Base-by-base conservation (phyloP, 768 basidiomycete species). In the Rhizopogon rudus region DNA sequence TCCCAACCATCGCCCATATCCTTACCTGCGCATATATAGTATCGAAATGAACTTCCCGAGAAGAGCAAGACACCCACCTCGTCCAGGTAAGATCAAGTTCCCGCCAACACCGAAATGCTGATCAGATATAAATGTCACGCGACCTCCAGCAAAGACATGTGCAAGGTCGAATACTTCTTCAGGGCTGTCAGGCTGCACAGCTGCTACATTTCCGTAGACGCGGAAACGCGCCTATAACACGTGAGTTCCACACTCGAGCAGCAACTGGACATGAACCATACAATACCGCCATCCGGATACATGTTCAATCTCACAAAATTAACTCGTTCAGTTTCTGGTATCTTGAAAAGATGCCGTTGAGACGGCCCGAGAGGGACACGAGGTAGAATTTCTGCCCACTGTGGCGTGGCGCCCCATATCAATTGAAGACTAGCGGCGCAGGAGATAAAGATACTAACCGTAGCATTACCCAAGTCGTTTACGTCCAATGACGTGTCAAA, bases 1-100 rank as follows among this genome's bases (percentile, higher is more conserved):
- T 99, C 97, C 97, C 97, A 99, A 4, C 97, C 97, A 65, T 97
- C 95, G 5, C 94, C 86, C 93, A 99, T 99, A 63, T 96, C 88
- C 66, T 85, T 86, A 28, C 91, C 80, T 81, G 50, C 39, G 17
- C 25, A 22, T 8, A 51, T 41, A 37, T 33, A 50, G 37, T 29
- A 42, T 41, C 46, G 13, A 49, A 25, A 57, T 22, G 14, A 10
- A 22, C 22, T 14, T 22, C 9, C 9, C 48, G 9, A 16, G 14
- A 49, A 37, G 48, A 43, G 53, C 17, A n/a, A 22, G 33, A 37
- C 4, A 49, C 62, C 60, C 60, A 74, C 87, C 96, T 69, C 95
- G 74, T 29, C 96, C 96, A 1, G 96, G 95, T 40, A 97, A 75
- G 45, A 98, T 83, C 57, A 99, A 74, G 69, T 99, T 98, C 3